These are phyloP conservation scores for Globisporangium cystogenes DNA, from an alignment of 352 stramenopile genomes.

Conservation along the genomic window DNA sequence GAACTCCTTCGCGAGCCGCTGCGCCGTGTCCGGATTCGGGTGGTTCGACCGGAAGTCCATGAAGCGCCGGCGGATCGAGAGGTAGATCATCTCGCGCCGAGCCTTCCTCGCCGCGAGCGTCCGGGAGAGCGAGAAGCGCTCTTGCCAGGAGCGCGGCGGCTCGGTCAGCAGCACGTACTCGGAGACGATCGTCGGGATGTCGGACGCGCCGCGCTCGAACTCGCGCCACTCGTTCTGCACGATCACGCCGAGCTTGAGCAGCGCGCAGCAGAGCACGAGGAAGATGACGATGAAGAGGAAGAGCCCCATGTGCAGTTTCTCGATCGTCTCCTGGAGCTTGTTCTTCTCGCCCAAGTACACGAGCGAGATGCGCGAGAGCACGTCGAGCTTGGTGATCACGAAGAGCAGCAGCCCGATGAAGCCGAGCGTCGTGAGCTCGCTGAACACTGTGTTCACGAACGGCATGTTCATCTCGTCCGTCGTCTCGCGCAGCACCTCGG, in stretches of 20 bases:
- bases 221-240: conserved; percentile 69
- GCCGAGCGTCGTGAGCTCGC: conserved; percentile 66
- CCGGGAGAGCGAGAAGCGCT: conserved; percentile 30
- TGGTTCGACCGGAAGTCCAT: conserved; percentile 72
- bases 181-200: conserved; percentile 51
- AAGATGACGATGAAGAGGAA: conserved; percentile 84
- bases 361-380: conserved; percentile 39
- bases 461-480: conserved; percentile 70
- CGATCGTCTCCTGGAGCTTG: conserved; percentile 68
- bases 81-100: conserved; percentile 57
- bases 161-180: conserved; percentile 57
- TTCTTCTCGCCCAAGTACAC: conserved; percentile 29
- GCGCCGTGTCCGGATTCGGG: conserved; percentile 32
- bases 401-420: conserved; percentile 65
- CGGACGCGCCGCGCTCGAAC: conserved; percentile 50
- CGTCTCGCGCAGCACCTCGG: conserved; percentile 36
- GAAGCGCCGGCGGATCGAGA: conserved; percentile 56
- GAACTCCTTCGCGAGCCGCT: conserved; percentile 51
- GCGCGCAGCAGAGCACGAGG: conserved; percentile 51
- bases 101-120: conserved; percentile 25
- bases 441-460: conserved; percentile 64
- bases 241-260: conserved; percentile 57
- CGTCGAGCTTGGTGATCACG: conserved; percentile 57
- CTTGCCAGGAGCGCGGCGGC: conserved; percentile 24
- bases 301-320: conserved; percentile 74